phyloP scores from a whole-genome alignment of 2,329 filamentous ascomycete genomes.

The Orbilia ellipsospora region DNA sequence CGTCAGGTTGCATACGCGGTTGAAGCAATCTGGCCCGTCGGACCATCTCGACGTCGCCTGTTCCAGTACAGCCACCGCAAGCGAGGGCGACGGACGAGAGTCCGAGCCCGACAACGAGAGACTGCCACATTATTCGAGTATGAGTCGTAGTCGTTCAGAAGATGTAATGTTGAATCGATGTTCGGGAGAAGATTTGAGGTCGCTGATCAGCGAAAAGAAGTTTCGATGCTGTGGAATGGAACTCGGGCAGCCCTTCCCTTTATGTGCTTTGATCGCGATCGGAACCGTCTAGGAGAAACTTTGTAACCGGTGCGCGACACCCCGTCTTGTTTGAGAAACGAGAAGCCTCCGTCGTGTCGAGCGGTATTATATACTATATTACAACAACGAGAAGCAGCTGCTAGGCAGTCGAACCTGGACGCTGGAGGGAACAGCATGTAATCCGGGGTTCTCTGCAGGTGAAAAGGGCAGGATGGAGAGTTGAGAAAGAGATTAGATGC shows the following conservation, averaged over 20 bases:
- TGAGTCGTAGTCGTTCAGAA: too few relatives aligned
- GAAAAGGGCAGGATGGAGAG: constrained; percentile 21
- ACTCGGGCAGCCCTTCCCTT: constrained; percentile 7
- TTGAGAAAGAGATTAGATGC: neutral
- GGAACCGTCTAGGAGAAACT: too few relatives aligned
- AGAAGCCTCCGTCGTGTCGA: too few relatives aligned
- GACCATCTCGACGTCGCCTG: constrained; percentile 51
- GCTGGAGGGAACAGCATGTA: constrained; percentile 16
- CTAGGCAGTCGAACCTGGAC: neutral
- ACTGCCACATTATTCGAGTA: constrained; percentile 22
- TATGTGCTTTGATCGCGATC: constrained; percentile 13
- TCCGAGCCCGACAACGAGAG: constrained; percentile 46
- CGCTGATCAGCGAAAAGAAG: constrained; percentile 22
- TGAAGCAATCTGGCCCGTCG: constrained; percentile 46
- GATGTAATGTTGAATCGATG: too few relatives aligned
- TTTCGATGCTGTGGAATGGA: constrained; percentile 10
- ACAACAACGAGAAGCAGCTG: too few relatives aligned
- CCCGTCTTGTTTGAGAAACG: too few relatives aligned
- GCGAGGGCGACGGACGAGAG: constrained; percentile 45
- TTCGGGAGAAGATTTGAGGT: neutral
- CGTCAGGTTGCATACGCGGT: constrained; percentile 54
- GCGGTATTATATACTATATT: too few relatives aligned
- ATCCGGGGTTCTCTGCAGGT: constrained; percentile 8
- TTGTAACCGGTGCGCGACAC: too few relatives aligned
- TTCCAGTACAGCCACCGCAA: constrained; percentile 50